Conservation (phyloP, 116 monocot genomes). For the Papilionanthe hybrid region DNA sequence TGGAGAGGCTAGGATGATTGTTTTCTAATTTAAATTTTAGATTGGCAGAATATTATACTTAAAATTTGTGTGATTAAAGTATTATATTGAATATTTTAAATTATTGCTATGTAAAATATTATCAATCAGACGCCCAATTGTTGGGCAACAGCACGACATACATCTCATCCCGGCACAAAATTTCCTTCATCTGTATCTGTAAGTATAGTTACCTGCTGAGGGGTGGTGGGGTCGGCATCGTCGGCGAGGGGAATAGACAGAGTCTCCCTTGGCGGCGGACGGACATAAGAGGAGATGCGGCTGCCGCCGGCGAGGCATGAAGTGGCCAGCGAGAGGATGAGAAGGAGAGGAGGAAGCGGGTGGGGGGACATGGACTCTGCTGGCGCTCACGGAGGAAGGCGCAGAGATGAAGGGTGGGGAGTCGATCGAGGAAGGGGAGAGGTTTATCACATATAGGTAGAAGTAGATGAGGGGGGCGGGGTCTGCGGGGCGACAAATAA, state of each 20-base stretch:
- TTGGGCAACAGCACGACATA: no score
- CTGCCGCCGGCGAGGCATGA: not conserved
- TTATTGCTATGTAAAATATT: no score
- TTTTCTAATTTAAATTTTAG: no score
- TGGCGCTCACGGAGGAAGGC: not conserved
- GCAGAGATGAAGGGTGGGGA: not conserved
- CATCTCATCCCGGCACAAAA: no score
- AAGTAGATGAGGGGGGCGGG: not conserved
- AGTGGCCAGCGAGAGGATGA: not conserved
- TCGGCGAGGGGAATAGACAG: conserved; percentile 25
- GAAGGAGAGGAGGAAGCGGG: not conserved
- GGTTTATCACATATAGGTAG: not conserved
- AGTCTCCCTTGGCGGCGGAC: conserved; percentile 36
- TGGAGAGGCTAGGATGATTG: no score
- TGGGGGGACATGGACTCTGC: not conserved
- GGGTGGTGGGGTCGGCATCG: conserved; percentile 38
- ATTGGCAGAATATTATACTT: no score
- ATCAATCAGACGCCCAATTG: no score
- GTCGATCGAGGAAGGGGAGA: not conserved
- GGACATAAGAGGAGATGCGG: conserved; percentile 15
- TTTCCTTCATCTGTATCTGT: no score
- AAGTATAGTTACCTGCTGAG: conserved; percentile 39
- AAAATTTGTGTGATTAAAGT: no score
- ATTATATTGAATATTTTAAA: no score
- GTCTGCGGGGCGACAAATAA: no score